phyloP scores from a whole-genome alignment of 495 filamentous ascomycete species.

The Amphirosellinia nigrospora region DNA sequence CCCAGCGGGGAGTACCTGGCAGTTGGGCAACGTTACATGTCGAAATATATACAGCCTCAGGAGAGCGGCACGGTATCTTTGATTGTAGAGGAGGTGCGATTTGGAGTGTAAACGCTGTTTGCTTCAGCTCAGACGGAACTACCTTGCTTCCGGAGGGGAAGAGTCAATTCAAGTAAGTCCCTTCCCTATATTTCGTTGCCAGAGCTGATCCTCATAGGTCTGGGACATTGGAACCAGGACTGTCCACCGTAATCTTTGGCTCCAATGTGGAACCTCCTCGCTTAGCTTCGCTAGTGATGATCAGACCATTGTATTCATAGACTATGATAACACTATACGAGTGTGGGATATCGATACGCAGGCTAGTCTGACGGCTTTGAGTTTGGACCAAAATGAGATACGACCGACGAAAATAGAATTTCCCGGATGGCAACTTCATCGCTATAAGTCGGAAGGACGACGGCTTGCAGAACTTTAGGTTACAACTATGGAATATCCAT shows the following conservation, averaged over 20 bases:
- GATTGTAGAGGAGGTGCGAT: neutral
- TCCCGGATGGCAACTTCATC: too few species aligned
- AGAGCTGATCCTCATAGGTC: constrained; percentile 5
- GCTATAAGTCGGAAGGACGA: too few species aligned
- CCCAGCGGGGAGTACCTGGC: neutral
- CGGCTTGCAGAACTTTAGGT: too few species aligned
- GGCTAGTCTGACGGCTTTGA: too few species aligned
- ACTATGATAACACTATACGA: neutral
- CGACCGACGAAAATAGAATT: too few species aligned
- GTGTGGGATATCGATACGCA: neutral
- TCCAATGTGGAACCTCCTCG: accelerated
- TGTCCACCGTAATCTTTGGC: neutral
- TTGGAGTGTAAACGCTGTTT: neutral
- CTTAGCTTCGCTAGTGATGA: neutral
- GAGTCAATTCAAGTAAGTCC: neutral
- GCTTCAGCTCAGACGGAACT: constrained; percentile 8
- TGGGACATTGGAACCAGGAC: neutral
- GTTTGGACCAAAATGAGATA: too few species aligned
- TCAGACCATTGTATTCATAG: neutral
- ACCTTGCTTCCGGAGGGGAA: neutral
- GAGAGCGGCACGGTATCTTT: neutral
- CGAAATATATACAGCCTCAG: neutral
- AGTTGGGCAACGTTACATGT: neutral
- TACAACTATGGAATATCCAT: constrained; percentile 10
- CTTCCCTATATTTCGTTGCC: neutral